Conservation (phyloP, 2,329 filamentous ascomycete genomes). For the Fonsecaea nubica region DNA sequence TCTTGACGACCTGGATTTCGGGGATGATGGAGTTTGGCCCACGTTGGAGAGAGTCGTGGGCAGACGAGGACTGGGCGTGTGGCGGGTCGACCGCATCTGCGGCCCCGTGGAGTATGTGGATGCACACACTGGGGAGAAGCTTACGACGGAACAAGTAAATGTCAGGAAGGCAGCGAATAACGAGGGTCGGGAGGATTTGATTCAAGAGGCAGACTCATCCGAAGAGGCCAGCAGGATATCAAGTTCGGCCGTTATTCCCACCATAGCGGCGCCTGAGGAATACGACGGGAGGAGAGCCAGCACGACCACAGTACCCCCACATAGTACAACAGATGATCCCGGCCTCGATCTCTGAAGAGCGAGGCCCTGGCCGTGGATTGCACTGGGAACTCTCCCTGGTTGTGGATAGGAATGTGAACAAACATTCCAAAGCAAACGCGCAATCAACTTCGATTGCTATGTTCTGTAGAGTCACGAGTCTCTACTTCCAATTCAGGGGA, state of each 20-base stretch:
- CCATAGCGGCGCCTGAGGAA: not conserved
- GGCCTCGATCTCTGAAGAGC: not conserved
- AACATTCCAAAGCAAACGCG: not conserved
- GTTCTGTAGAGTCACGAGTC: not conserved
- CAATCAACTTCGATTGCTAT: not conserved
- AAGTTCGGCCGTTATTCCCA: not conserved
- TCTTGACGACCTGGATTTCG: slow-evolving; percentile 60
- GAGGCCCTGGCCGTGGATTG: not conserved
- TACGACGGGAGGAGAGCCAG: not conserved
- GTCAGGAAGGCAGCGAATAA: not conserved
- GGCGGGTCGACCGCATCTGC: slow-evolving; percentile 50
- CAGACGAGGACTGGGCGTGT: slow-evolving; percentile 57
- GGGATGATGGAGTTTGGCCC: slow-evolving; percentile 53
- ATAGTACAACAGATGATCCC: slow-evolving; percentile 1
- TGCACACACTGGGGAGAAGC: slow-evolving; percentile 17
- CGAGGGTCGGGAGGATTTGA: not conserved
- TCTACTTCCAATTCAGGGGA: not conserved
- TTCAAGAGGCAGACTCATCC: slow-evolving; percentile 4
- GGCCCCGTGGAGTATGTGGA: slow-evolving; percentile 26
- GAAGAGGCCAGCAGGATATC: not conserved
- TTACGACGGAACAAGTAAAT: not conserved
- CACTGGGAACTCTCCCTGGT: not conserved
- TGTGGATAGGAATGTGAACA: not conserved
- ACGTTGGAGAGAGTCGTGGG: slow-evolving; percentile 56
- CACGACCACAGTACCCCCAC: slow-evolving; percentile 12